Base-by-base conservation (phyloP, 768 basidiomycete genomes). In the Russula sp. region DNA sequence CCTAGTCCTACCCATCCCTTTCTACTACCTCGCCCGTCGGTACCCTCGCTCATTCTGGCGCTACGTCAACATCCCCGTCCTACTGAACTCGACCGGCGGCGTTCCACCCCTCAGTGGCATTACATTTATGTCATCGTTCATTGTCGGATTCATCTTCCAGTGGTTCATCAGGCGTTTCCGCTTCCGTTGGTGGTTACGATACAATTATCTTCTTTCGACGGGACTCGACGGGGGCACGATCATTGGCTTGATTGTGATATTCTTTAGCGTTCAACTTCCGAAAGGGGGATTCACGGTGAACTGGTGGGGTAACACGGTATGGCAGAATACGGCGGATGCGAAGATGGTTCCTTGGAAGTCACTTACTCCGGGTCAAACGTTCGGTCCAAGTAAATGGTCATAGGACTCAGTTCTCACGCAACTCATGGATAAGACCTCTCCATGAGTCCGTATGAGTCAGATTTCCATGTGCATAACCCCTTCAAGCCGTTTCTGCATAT, bases 81-180 rank as follows among this genome's bases (percentile, higher is more conserved):
- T 89, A 70, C 86, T 94, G 70, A 82, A 83, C 38, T 88, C 88
- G 25, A 76, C 88, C 13, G 75, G 77, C 63, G 79, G 75, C 34
- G 85, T 98, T 67, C 96, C 95, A 1, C 91, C 93, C 5, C 92
- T 85, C 8, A 83, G 82, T 0, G 93, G 93, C n/a, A 83, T 94
- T 81, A 97, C 94, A 78, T 95, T 89, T 72, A 80, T 87, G 0
- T 84, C 88, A 0, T 96, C 88, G 88, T 76, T 85, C 47, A 58
- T 88, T 34, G 79, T 79, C 29, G 93, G 93, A 32, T 93, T 90
- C 76, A 73, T 93, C 73, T 98, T 98, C 85, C 94, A 92, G 75
- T 91, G 78, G 74, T 78, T 81, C 73, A 78, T 90, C 68, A 86
- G 90, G 59, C 84, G 89, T 63, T 83, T 76, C 74, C 86, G 79